Evolutionary conservation across 495 filamentous ascomycete genomes (phyloP), one percentile per base, ranked within the genome.

Genomic region (Glutinoglossum americanum): DNA sequence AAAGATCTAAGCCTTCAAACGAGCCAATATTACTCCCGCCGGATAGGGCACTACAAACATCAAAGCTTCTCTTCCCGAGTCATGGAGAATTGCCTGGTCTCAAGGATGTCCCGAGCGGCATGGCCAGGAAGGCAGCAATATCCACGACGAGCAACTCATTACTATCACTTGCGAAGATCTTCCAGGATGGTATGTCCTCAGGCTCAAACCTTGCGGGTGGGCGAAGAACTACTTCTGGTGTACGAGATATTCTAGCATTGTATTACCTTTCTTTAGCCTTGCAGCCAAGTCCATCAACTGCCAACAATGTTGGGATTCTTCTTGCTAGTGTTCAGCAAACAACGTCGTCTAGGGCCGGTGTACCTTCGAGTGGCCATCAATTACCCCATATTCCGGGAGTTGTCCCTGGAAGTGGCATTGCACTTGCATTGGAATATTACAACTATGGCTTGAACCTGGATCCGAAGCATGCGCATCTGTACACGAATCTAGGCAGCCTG

Each of bases 291-390:
- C 92, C 92, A 23, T 97, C 93, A 6, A 99, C 92, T 0, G 92
- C 92, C 13, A 99, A 99, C 64, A 99, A 99, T 67, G 93, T 99
- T 45, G 92, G 92, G 4, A 99, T 99, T 56, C 73, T 99, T 32
- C 78, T 99, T 30, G 93, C 92, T 1, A 87, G 92, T 51, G 85
- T 99, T 19, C 92, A 96, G 61, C 87, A 94, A 62, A 76, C 80
- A 35, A 70, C 77, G 7, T 67, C 77, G n/a, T 63, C 67, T 8
- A 70, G 63, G 62, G 64, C 69, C 8, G 61, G 71, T 27, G 33
- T 69, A 61, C 49, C 30, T 51, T 49, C 57, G 44, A 33, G 23
- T 51, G 33, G 37, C 30, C 51, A 35, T 15, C 56, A 73, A 21
- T 61, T 72, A 49, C 72, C 76, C 32, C 70, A 75, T 32, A 83